Evolutionary conservation across 2,329 filamentous ascomycete species (phyloP).

Genomic region (Penicillium aurantiogriseum): DNA sequence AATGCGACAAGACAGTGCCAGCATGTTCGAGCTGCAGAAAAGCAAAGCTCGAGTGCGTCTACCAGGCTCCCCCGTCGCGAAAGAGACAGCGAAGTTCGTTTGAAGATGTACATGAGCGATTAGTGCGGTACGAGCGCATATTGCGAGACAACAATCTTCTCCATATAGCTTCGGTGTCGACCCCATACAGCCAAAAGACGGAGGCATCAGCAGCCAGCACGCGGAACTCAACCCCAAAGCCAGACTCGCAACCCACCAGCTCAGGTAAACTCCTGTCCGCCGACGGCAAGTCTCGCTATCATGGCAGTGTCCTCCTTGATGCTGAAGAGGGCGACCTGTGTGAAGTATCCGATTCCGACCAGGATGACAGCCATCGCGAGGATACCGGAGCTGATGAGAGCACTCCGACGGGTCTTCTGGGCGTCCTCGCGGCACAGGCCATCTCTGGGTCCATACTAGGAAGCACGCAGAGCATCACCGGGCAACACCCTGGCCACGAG

Average conservation of each 20-base stretch:
- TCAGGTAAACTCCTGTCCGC: constrained; percentile 7
- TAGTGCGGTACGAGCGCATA: constrained; percentile 44
- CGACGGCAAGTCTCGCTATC: constrained; percentile 44
- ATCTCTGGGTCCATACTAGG: neutral
- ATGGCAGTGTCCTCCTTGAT: constrained; percentile 38
- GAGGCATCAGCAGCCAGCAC: neutral
- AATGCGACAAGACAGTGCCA: constrained; percentile 38
- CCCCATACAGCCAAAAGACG: neutral
- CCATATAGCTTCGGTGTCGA: neutral
- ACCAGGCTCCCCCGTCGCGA: constrained; percentile 41
- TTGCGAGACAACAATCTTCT: constrained; percentile 32
- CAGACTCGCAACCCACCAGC: neutral
- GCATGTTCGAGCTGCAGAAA: constrained; percentile 38
- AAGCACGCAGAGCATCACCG: constrained; percentile 19
- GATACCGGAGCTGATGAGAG: neutral
- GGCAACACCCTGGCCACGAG: constrained; percentile 28
- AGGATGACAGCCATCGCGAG: neutral
- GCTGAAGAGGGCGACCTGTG: constrained; percentile 28
- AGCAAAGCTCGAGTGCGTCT: constrained; percentile 40
- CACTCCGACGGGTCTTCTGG: neutral
- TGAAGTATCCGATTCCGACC: constrained; percentile 24
- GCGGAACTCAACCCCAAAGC: neutral
- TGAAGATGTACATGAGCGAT: constrained; percentile 33
- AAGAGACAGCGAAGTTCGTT: constrained; percentile 40
- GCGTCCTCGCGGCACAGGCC: neutral